phyloP scores from a whole-genome alignment of 1,139 yeast species.

The Zygoascus hellenicus region DNA sequence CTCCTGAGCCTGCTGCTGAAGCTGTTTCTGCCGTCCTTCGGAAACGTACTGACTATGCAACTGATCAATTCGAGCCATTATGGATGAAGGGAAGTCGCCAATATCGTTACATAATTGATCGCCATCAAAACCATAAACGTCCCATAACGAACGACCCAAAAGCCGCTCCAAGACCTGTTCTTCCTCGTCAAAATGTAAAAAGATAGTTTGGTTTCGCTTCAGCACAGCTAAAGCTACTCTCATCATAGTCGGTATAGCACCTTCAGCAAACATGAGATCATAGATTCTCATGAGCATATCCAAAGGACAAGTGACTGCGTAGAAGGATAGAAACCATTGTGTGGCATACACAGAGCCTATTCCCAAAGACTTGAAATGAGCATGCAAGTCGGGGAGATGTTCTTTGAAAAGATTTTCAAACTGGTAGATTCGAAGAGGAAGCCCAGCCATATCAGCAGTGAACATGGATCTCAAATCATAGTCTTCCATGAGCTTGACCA shows the following conservation, averaged over 20 bases:
- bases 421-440: slow-evolving; percentile 50
- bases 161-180: slow-evolving; percentile 59
- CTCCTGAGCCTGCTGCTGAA: slow-evolving; percentile 6
- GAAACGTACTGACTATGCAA: slow-evolving; percentile 3
- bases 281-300: slow-evolving; percentile 47
- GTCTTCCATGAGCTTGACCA: slow-evolving; percentile 58
- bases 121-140: slow-evolving; percentile 39
- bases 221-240: slow-evolving; percentile 55
- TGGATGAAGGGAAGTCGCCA: slow-evolving; percentile 18
- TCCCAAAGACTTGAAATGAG: slow-evolving; percentile 40
- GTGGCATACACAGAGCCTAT: slow-evolving; percentile 34
- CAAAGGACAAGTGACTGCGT: slow-evolving; percentile 56
- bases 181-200: slow-evolving; percentile 50
- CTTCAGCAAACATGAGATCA: slow-evolving; percentile 55
- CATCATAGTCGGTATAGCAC: slow-evolving; percentile 59
- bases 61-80: slow-evolving; percentile 6
- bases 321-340: slow-evolving; percentile 66
- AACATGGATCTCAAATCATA: slow-evolving; percentile 58
- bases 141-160: slow-evolving; percentile 50
- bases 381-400: slow-evolving; percentile 41
- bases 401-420: slow-evolving; percentile 43
- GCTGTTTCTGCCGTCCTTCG: slow-evolving; percentile 5
- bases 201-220: slow-evolving; percentile 46
- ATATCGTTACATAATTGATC: slow-evolving; percentile 49
- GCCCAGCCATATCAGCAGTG: slow-evolving; percentile 51